Evolutionary conservation across 345 rosid genomes (phyloP).

Genomic region (Orychophragmus violaceus): DNA sequence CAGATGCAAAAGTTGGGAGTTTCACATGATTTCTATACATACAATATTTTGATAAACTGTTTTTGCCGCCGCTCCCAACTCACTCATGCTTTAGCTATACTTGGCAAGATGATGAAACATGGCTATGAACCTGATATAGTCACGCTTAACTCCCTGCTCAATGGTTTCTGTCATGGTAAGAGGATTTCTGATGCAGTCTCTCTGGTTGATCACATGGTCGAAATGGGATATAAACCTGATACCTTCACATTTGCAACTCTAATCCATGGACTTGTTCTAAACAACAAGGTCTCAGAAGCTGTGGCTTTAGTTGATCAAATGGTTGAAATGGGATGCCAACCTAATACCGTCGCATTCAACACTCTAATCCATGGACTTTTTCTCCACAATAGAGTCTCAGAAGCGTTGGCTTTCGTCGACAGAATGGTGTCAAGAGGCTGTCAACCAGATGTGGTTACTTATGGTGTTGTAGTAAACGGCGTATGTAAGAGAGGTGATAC

Average conservation of each 20-base stretch:
- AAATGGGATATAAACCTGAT: not conserved
- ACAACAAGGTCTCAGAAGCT: not conserved
- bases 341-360: no score
- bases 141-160: not conserved
- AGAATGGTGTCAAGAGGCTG: no score
- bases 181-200: not conserved
- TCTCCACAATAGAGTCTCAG: no score
- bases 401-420: no score
- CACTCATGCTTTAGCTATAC: no score
- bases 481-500: not conserved
- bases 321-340: no score
- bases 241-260: not conserved
- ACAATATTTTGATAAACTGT: no score
- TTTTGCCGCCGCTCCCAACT: no score
- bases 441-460: not conserved
- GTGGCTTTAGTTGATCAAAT: not conserved
- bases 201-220: not conserved
- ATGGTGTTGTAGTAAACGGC: not conserved
- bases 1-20: no score
- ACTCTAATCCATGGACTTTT: no score
- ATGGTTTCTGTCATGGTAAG: not conserved
- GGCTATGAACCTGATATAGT: rapidly evolving
- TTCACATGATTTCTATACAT: no score
- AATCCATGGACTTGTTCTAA: not conserved
- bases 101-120: not conserved